Base-by-base conservation (phyloP, 2,329 filamentous ascomycete species). In the Phaeosphaeria sp. region DNA sequence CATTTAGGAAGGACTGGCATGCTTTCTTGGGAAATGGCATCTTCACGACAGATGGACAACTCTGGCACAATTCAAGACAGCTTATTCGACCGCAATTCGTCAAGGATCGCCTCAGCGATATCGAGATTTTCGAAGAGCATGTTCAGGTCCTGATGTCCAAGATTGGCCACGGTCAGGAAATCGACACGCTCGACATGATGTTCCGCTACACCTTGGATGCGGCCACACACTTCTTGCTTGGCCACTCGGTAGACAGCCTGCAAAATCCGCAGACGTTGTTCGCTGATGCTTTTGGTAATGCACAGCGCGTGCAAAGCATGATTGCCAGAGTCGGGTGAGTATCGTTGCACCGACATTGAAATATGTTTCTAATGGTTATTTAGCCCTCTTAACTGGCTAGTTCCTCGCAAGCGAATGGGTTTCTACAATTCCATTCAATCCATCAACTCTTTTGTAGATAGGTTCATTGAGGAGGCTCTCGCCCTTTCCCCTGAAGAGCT, bases 81-180 rank as follows among this genome's bases (percentile, higher is more conserved):
- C 82, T 97, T 58, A 88, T 97, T 61, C 85, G 93, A 1, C 93
- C 93, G 0, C 92, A 96, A 71, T 97, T 97, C 77, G 88, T 92
- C 70, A 90, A 90, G 67, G 90, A 96, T 70, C 90, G 93, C 20
- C 86, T 97, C 36, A 90, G 89, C 62, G 91, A 97, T 75, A 79
- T 97, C 59, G 84, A 92, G 51, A 88, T 89, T 58, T 93, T 96
- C 72, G 93, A 97, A 78, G 81, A 83, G 21, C 92, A 97, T 72
- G 84, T 93, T 22, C 83, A 91, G 69, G 85, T 87, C 0, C 81
- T 96, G n/a, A 86, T 96, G 73, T 81, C 82, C 20, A 83, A 89
- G 65, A 85, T 96, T 61, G 70, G 68, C 1, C 71, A 73, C 5
- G 75, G 73, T n/a, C 81, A 80, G 48, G 82, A 85, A 10, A 80